A percentile compares a stretch with the other conserved stretches of the same genome.
Conservation (phyloP, 345 rosid genomes). For the Odontarrhena argentea region DNA sequence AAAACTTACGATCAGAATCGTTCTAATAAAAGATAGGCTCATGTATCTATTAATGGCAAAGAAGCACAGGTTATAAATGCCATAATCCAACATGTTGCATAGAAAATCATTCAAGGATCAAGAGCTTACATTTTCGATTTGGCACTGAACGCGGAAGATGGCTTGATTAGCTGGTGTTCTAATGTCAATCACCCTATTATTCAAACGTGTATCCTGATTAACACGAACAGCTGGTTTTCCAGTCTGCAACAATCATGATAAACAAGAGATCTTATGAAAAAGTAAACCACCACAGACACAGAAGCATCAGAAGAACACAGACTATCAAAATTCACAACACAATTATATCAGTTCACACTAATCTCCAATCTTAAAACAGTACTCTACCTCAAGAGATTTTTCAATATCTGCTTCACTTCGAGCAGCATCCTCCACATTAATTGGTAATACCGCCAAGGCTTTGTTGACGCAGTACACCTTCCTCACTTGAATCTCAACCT, state of each 20-base stretch:
- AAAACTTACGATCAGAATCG: not conserved
- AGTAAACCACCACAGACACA: slow-evolving; percentile 3
- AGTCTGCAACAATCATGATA: slow-evolving; percentile 45
- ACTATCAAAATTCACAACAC: not conserved
- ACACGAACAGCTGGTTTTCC: slow-evolving; percentile 68
- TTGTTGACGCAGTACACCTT: slow-evolving; percentile 63
- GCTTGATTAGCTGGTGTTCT: slow-evolving; percentile 86
- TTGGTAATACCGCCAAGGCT: slow-evolving; percentile 62
- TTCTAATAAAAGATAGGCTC: not conserved
- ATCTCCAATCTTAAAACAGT: slow-evolving; percentile 2
- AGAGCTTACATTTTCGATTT: slow-evolving; percentile 31
- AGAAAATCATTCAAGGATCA: not conserved
- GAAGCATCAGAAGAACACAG: slow-evolving; percentile 10
- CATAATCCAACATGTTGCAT: not conserved
- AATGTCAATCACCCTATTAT: slow-evolving; percentile 68
- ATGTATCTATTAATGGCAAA: not conserved
- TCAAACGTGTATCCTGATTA: slow-evolving; percentile 83
- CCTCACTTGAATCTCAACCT: slow-evolving; percentile 75
- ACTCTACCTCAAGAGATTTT: slow-evolving; percentile 56
- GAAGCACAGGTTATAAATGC: not conserved
- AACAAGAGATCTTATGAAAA: slow-evolving; percentile 22
- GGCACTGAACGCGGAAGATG: slow-evolving; percentile 66
- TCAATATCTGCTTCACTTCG: slow-evolving; percentile 79
- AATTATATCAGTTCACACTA: not conserved
- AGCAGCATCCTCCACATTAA: slow-evolving; percentile 79